Conservation (phyloP, 352 stramenopile genomes). For the Globisporangium cylindrosporum region DNA sequence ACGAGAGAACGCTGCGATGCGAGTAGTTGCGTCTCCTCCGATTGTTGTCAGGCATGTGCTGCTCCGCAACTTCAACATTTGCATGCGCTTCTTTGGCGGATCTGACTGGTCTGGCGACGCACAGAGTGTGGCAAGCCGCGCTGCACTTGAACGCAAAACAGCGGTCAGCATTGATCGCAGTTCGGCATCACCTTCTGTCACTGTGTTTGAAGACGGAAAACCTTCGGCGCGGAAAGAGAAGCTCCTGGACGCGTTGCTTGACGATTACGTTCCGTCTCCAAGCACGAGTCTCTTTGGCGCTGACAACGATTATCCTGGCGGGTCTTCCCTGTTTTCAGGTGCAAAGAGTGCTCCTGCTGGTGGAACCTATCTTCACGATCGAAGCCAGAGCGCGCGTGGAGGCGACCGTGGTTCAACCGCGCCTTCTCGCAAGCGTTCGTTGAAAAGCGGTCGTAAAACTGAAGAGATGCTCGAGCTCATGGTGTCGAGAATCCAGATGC, state of each 20-base stretch:
- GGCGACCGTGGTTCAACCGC: constrained; percentile 2
- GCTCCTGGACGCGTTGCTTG: constrained; percentile 71
- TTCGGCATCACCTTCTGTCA: not conserved
- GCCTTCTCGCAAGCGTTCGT: constrained; percentile 45
- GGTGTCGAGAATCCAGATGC: constrained; percentile 78
- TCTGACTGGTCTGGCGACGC: constrained; percentile 73
- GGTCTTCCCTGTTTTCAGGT: constrained; percentile 37
- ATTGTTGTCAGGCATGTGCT: constrained; percentile 81
- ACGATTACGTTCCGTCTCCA: constrained; percentile 78
- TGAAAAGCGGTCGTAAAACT: constrained; percentile 81
- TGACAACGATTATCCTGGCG: constrained; percentile 20
- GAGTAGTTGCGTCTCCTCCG: constrained; percentile 40
- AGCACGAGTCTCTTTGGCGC: constrained; percentile 51
- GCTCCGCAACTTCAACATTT: constrained; percentile 84
- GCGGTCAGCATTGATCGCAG: not conserved
- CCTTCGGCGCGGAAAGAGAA: constrained; percentile 53
- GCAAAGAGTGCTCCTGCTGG: constrained; percentile 33
- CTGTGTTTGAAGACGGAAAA: constrained; percentile 2
- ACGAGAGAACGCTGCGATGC: constrained; percentile 52
- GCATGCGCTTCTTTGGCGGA: constrained; percentile 86
- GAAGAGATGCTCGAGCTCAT: constrained; percentile 88
- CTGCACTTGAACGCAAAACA: constrained; percentile 15
- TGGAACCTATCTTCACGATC: constrained; percentile 33
- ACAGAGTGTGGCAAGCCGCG: constrained; percentile 32
- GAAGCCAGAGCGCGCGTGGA: constrained; percentile 1